Base-by-base conservation (phyloP, 306 rosid genomes). In the Adenanthera pavonina region DNA sequence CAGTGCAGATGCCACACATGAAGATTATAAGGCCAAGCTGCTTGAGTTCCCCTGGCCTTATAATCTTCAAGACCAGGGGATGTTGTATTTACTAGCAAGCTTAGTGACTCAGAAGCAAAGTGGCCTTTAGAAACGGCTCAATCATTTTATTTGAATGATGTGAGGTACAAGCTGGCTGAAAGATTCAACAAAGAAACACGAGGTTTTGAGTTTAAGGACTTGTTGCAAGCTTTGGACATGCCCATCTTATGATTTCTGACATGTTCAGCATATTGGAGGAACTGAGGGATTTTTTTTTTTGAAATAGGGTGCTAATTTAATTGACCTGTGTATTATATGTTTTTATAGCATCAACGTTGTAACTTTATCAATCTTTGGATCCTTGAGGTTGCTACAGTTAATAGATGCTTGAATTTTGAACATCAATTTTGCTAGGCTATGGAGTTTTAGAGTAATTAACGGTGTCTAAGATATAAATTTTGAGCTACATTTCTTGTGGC, bases 51-150 rank as follows among this genome's bases (percentile, higher is more conserved):
- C 92, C 99, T 0, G 94, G 98, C 65, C 95, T 95, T 85, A 97
- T 93, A 86, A 97, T 93, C 91, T 95, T 93, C 85, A 95, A 93
- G 85, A 97, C 96, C 51, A 89, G 92, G 76, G 98, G 98, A 95
- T 80, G 77, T 95, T 62, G 96, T 93, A 43, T 88, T 95, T 71
- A 72, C 98, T 52, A 93, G 94, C 89, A 93, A 92, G 87, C 91
- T 93, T 62, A 87, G 82, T 10, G 99, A 95, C 68, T 12, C 82
- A 0, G 99, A 92, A 84, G 99, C 94, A 64, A 30, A 93, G 81
- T 93, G 96, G 94, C 94, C 93, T 81, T 54, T 93, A 20, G 99
- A 93, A 81, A 89, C 96, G 7, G 76, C 93, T 75, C 93, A 90
- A 57, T 90, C 98, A 35, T 95, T 95, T 87, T 93, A 93, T 81